Evolutionary conservation across 192 early-diverging fungal species (phyloP), one percentile per base, ranked within the genome.

Genomic region (Coemansia sp.): DNA sequence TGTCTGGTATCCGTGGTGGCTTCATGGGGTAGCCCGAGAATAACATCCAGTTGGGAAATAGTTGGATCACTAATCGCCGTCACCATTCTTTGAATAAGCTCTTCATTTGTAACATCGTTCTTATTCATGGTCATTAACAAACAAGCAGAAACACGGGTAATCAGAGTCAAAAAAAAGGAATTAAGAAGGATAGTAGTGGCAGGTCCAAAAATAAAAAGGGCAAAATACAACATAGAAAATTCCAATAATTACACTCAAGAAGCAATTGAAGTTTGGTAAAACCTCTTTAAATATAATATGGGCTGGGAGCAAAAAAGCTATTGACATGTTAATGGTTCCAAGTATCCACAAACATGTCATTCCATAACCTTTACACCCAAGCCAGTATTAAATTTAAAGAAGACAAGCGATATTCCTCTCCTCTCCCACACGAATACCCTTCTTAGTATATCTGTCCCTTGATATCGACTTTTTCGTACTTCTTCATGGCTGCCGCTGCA

Each of bases 381-480:
- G 26, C 16, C 26, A 23, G 19, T 18, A 8, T 16, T 57, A 32
- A 0, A 57, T 32, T 57, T 57, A 6, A 19, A 26, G 39, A 57
- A 15, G 39, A 54, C 18, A 54, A 54, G 54, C 18, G 37, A 12
- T 56, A 32, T 32, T 32, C 32, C 32, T 32, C 32, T 4, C 32
- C 32, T 32, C 32, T 32, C 32, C 32, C 32, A 32, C 32, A 32
- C 32, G 32, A 56, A n/a, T 19, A 40, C 13, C 11, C 44, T 67
- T 56, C 23, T 54, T 79, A 75, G 54, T 85, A 89, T 12, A 92
- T 86, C 60, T 92, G 91, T 16, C 92, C 92, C 64, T 92, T 94
- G 60, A 94, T 90, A 54, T 94, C 92, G 19, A 92, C 84, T 71
- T 86, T 90, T 32, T 84, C 81, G 63, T 87, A 88, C 53, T 88